phyloP scores from a whole-genome alignment of 768 basidiomycete genomes.

The Suillus decipiens region DNA sequence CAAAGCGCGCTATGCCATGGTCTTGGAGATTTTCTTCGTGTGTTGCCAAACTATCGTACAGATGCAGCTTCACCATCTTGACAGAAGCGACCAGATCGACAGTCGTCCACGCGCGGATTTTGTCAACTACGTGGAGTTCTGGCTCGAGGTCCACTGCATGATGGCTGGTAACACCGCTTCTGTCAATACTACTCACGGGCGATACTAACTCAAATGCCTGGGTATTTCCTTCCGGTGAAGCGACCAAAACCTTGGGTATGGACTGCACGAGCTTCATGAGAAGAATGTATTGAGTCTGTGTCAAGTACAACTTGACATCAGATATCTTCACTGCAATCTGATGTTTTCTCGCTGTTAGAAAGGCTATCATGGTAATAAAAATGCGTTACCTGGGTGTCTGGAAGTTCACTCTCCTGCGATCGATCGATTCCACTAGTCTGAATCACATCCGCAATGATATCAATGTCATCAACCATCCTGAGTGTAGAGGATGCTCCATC shows the following conservation, averaged over 20 bases:
- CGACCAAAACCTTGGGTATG: slow-evolving; percentile 65
- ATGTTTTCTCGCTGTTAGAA: slow-evolving; percentile 11
- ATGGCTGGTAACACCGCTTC: slow-evolving; percentile 4
- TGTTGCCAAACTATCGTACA: slow-evolving; percentile 74
- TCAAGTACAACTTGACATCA: slow-evolving; percentile 81
- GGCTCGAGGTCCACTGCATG: slow-evolving; percentile 43
- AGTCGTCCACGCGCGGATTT: slow-evolving; percentile 53
- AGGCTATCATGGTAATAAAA: slow-evolving; percentile 5
- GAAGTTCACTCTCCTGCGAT: slow-evolving; percentile 48
- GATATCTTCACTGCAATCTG: slow-evolving; percentile 77
- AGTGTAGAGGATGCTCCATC: slow-evolving; percentile 53
- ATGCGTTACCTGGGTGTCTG: slow-evolving; percentile 71
- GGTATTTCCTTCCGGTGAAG: slow-evolving; percentile 43
- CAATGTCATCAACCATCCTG: slow-evolving; percentile 92
- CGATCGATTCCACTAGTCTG: slow-evolving; percentile 63
- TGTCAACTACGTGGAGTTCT: slow-evolving; percentile 46
- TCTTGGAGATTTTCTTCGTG: slow-evolving; percentile 60
- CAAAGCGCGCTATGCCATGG: slow-evolving; percentile 83
- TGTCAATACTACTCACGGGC: slow-evolving; percentile 18
- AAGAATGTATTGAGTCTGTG: slow-evolving; percentile 79
- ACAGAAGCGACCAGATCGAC: slow-evolving; percentile 76
- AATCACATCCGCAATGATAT: slow-evolving; percentile 65
- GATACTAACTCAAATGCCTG: slow-evolving; percentile 28
- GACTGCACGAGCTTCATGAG: slow-evolving; percentile 66
- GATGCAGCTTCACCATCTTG: slow-evolving; percentile 74